Evolutionary conservation across 768 basidiomycete genomes (phyloP).

Genomic region (Pulveroboletus sp.): DNA sequence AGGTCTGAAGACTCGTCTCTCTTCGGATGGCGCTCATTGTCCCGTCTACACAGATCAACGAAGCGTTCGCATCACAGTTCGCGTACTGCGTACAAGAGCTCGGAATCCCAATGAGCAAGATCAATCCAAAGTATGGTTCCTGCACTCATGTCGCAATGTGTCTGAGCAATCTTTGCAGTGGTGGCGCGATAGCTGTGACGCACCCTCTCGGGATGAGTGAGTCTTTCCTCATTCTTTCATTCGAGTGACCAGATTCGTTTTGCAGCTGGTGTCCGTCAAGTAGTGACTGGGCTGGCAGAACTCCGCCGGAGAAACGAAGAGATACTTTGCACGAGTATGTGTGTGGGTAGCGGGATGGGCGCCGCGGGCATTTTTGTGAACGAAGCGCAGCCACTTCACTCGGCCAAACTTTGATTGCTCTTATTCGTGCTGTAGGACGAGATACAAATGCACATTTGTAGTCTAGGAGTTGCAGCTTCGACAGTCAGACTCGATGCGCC

Average conservation of each 20-base stretch:
- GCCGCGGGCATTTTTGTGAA: slow-evolving; percentile 79
- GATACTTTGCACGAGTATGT: slow-evolving; percentile 79
- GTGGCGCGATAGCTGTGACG: slow-evolving; percentile 79
- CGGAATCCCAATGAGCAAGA: slow-evolving; percentile 67
- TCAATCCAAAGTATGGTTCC: slow-evolving; percentile 72
- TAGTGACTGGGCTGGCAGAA: slow-evolving; percentile 84
- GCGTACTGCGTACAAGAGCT: slow-evolving; percentile 88
- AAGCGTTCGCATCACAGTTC: slow-evolving; percentile 91
- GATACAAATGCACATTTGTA: not conserved
- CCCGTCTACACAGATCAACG: slow-evolving; percentile 56
- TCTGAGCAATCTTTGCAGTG: slow-evolving; percentile 40
- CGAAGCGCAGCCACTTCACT: slow-evolving; percentile 37
- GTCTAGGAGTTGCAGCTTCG: slow-evolving; percentile 19
- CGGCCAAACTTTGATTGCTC: slow-evolving; percentile 23
- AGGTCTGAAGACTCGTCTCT: slow-evolving; percentile 39
- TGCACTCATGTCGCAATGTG: not conserved
- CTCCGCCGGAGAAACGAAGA: slow-evolving; percentile 63
- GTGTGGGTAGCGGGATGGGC: slow-evolving; percentile 85
- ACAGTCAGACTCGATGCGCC: not conserved
- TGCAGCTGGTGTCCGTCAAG: slow-evolving; percentile 78
- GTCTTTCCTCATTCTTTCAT: slow-evolving; percentile 18
- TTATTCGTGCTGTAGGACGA: not conserved
- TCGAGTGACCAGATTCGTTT: slow-evolving; percentile 13
- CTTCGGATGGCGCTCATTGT: not conserved
- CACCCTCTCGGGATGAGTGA: slow-evolving; percentile 84